phyloP scores from a whole-genome alignment of 305 asterid species.

The Coffea humblotiana region DNA sequence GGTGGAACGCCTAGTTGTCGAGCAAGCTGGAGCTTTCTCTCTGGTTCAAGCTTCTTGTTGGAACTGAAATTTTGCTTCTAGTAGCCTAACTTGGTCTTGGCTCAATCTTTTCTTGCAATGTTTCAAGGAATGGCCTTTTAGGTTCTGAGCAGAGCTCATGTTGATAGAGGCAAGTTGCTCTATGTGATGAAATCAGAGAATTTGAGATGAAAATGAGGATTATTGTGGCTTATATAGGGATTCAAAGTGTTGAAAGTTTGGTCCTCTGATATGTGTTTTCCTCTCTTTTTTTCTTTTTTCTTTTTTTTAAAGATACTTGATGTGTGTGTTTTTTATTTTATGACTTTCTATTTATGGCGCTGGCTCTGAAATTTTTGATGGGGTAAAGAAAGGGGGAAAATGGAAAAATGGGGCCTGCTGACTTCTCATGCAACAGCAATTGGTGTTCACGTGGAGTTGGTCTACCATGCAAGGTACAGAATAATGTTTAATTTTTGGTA shows the following conservation, averaged over 20 bases:
- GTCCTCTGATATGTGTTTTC: not conserved
- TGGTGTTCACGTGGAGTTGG: slow-evolving; percentile 42
- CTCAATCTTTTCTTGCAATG: slow-evolving; percentile 57
- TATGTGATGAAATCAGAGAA: slow-evolving; percentile 1
- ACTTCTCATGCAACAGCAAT: slow-evolving; percentile 35
- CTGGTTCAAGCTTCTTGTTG: slow-evolving; percentile 67
- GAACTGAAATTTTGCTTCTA: slow-evolving; percentile 55
- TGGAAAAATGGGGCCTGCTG: slow-evolving; percentile 20
- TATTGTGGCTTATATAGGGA: slow-evolving; percentile 19
- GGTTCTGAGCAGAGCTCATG: slow-evolving; percentile 24
- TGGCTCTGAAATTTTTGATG: slow-evolving; percentile 16
- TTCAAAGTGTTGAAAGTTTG: slow-evolving; percentile 6
- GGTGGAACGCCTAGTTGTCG: slow-evolving; percentile 60
- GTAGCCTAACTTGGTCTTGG: slow-evolving; percentile 52
- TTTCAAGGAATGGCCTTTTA: slow-evolving; percentile 11
- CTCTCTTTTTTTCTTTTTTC: no score
- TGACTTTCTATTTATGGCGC: slow-evolving; percentile 9
- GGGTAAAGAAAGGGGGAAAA: slow-evolving; percentile 3
- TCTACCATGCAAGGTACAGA: slow-evolving; percentile 25
- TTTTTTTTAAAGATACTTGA: no score
- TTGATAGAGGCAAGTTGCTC: not conserved
- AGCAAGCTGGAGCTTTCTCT: slow-evolving; percentile 53
- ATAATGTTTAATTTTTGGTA: slow-evolving; percentile 11
- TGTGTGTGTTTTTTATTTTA: not conserved
- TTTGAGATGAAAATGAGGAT: slow-evolving; percentile 5